Evolutionary conservation across 139 green algal species (phyloP).

Genomic region (Coelastrella sp.): DNA sequence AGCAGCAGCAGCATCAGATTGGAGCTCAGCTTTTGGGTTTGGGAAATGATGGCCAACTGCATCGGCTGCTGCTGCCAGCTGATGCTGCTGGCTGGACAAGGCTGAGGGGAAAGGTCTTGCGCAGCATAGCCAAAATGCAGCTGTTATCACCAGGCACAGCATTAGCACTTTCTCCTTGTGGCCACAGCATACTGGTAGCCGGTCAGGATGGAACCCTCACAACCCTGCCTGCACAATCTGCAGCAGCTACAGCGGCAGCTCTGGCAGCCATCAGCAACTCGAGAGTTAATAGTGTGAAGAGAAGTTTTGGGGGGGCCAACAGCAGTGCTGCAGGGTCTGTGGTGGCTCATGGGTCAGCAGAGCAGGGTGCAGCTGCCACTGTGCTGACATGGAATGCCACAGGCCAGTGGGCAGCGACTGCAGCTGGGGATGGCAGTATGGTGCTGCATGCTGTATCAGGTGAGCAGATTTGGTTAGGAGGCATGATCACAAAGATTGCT

Average conservation of each 20-base stretch:
- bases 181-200: constrained; percentile 1
- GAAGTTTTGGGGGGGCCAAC: background rate
- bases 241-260: constrained; percentile 26
- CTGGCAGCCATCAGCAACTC: background rate
- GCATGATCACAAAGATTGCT: background rate
- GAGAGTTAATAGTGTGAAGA: background rate
- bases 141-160: background rate
- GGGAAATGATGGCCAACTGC: constrained; percentile 1
- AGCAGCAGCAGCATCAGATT: background rate
- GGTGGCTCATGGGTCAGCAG: background rate
- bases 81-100: constrained; percentile 8
- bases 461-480: background rate
- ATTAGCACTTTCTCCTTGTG: background rate
- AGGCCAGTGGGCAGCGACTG: constrained; percentile 16
- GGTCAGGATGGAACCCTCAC: background rate
- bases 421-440: constrained; percentile 29
- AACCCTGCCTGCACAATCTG: background rate
- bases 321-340: background rate
- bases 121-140: constrained; percentile 14
- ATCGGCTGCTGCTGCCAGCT: constrained; percentile 32
- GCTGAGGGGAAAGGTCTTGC: background rate
- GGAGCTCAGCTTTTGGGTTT: background rate
- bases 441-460: background rate
- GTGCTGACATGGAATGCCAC: background rate
- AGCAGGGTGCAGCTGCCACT: background rate